Conservation (phyloP, 2,329 filamentous ascomycete species). For the Botrytis tulipae region DNA sequence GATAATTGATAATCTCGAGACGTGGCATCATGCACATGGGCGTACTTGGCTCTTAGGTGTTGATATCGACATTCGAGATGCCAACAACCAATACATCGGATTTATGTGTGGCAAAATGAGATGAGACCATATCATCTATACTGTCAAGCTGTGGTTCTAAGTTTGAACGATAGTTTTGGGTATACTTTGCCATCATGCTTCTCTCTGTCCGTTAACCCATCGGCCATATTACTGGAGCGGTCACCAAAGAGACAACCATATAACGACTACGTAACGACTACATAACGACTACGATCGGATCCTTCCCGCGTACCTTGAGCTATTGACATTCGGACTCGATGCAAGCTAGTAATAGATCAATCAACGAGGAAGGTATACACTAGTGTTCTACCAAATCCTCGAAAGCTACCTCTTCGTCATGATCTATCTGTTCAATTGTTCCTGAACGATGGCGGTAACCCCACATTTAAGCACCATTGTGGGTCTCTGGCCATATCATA, state of each 20-base stretch:
- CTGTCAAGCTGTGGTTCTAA: background rate
- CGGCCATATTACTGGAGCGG: background rate
- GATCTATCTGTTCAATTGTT: constrained; percentile 8
- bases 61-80: background rate
- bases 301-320: background rate
- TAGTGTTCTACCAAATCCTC: background rate
- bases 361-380: background rate
- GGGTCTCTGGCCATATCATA: background rate
- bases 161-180: background rate
- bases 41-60: background rate
- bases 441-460: constrained; percentile 8
- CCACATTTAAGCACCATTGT: background rate
- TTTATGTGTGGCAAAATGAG: background rate
- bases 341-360: background rate
- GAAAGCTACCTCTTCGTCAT: background rate
- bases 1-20: background rate
- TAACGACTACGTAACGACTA: background rate
- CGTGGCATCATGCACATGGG: background rate
- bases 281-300: background rate
- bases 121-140: background rate
- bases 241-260: background rate
- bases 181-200: background rate
- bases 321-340: background rate
- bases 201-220: background rate
- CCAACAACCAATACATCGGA: background rate